These are phyloP conservation scores for Solanum ahanhuiri DNA, from an alignment of 257 asterid species.

Conservation along the genomic window DNA sequence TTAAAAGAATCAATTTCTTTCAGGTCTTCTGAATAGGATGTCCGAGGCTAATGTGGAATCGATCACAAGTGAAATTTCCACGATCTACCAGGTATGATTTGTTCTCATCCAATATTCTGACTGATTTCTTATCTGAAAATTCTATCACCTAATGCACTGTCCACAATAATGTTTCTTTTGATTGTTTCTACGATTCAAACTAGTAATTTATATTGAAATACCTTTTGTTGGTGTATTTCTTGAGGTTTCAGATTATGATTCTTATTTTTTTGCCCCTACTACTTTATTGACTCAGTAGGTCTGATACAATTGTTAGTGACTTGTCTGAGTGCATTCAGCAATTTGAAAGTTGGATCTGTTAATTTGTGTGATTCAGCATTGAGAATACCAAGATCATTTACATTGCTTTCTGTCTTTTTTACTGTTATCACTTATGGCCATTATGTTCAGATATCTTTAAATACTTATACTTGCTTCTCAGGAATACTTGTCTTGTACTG, in stretches of 20 bases:
- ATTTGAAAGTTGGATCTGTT: too few relatives aligned
- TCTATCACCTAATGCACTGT: neutral
- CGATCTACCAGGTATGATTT: constrained; percentile 39
- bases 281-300: neutral
- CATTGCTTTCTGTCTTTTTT: neutral
- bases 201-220: neutral
- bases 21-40: constrained; percentile 80
- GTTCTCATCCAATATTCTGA: neutral
- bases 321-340: neutral
- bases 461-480: neutral
- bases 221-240: neutral
- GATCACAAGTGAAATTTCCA: constrained; percentile 52
- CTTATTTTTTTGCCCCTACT: neutral
- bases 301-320: neutral
- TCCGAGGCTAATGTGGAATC: constrained; percentile 83
- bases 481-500: neutral
- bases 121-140: neutral
- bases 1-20: constrained; percentile 9
- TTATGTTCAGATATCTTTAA: neutral
- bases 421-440: neutral
- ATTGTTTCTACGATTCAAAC: neutral
- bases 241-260: neutral
- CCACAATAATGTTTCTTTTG: neutral
- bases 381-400: neutral
- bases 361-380: too few relatives aligned